Percentiles rank a stretch among this genome's conserved stretches.
Conservation (phyloP, 257 asterid species). For the Ocimum tenuiflorum region DNA sequence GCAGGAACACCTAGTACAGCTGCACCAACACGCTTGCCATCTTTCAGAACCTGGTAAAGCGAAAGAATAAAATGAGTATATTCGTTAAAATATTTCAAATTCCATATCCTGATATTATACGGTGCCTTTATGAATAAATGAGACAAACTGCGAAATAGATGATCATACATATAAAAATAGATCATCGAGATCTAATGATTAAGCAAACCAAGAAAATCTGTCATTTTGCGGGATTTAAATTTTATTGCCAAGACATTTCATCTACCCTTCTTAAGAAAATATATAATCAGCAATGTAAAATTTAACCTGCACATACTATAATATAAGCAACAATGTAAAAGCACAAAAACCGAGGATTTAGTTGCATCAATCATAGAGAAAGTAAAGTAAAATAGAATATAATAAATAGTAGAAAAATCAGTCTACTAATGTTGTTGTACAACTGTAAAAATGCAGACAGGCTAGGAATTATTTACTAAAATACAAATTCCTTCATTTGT, state of each 20-base stretch:
- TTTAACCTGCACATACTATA: not conserved
- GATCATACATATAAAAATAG: not conserved
- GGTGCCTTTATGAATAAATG: not conserved
- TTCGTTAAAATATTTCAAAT: not conserved
- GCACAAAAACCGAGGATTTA: not conserved
- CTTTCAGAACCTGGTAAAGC: slow-evolving; percentile 69
- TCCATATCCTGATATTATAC: not conserved
- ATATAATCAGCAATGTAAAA: too few species aligned
- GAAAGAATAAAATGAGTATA: not conserved
- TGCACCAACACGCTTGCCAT: slow-evolving; percentile 75
- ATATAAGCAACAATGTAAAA: not conserved
- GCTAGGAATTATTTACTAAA: not conserved
- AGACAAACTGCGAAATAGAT: not conserved
- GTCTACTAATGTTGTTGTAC: not conserved
- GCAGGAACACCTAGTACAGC: slow-evolving; percentile 98
- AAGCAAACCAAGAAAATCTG: not conserved
- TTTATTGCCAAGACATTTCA: not conserved
- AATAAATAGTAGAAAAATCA: not conserved
- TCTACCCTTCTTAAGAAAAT: too few species aligned
- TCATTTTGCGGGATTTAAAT: not conserved
- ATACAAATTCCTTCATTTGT: not conserved
- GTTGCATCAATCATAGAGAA: not conserved
- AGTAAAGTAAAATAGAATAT: not conserved
- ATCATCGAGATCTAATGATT: not conserved
- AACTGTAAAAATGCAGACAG: not conserved